Conservation (phyloP, 768 basidiomycete genomes). For the Lactarius psammicola region DNA sequence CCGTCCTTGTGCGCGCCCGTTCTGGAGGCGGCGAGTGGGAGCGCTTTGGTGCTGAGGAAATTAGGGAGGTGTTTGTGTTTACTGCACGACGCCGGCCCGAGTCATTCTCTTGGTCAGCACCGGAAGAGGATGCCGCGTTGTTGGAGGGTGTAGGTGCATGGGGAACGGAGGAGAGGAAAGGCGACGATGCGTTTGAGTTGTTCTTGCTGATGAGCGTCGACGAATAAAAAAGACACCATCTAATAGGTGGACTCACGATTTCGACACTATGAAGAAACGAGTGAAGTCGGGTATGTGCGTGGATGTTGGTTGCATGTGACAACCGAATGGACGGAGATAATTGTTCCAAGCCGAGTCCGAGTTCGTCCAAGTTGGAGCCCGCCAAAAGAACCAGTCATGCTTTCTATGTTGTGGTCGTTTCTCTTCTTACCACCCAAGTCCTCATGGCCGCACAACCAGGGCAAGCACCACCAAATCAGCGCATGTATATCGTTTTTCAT, state of each 20-base stretch:
- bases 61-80: constrained; percentile 53
- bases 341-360: too few species aligned
- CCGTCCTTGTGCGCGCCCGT: constrained; percentile 43
- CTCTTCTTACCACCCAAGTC: too few species aligned
- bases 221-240: not conserved
- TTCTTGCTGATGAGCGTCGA: constrained; percentile 48
- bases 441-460: too few species aligned
- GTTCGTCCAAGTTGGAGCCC: not conserved
- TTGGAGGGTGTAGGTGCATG: constrained; percentile 55
- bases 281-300: not conserved
- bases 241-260: too few species aligned
- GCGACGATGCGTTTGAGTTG: constrained; percentile 72
- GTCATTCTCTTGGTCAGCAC: constrained; percentile 57
- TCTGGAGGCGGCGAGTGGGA: constrained; percentile 31
- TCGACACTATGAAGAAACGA: too few species aligned
- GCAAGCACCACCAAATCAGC: too few species aligned
- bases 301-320: constrained; percentile 9
- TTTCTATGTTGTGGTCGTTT: too few species aligned
- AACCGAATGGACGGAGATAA: too few species aligned
- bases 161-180: constrained; percentile 45
- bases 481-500: too few species aligned
- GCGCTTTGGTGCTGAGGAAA: constrained; percentile 26
- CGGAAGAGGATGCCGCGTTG: constrained; percentile 52
- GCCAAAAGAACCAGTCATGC: too few species aligned
- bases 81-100: constrained; percentile 54